Base-by-base conservation (phyloP, 805 yeast genomes). In the Suhomyces vadensis region DNA sequence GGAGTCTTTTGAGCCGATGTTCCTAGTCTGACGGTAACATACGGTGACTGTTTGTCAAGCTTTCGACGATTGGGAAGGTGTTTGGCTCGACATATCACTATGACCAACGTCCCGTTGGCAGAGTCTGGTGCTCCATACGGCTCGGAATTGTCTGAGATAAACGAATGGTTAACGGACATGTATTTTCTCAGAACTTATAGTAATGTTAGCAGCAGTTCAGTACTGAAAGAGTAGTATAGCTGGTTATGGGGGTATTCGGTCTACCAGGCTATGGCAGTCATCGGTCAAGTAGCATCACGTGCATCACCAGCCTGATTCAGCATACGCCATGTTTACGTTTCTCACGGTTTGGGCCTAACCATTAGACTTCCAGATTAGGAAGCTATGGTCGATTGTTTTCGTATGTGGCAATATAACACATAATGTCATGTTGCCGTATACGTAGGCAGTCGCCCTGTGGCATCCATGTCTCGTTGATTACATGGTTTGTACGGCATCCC, bases 21-120 rank as follows among this genome's bases (percentile, higher is more conserved):
- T 22, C 91, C 92, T 4, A 94, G 74, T 44, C 98, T 71, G 9
- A 87, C 74, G 5, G 92, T 81, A 48, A 90, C 85, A 65, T 88
- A 91, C 2, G 98, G 99, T 51, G 87, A 85, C 65, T 94, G 99
- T 57, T 94, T 94, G 57, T 95, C 97, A 41, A 92, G 71, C 50
- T 85, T 87, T 27, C 92, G 74, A 49, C 89, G 71, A 64, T 94
- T 92, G 19, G 96, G 95, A 35, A 94, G 75, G 56, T 89, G 95
- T 56, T 83, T 82, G 1, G 94, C 96, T 51, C 88, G 79, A 42
- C 85, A 75, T 3, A 91, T 87, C 49, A 88, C 84, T 4, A 90
- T 78, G 27, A 87, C 85, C 45, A 91, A 68, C 10, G 79, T 77
- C 25, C 81, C 81, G 24, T 73, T 78, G 1, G 76, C 77, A 5